These are phyloP conservation scores for Moringa oleifera DNA, from an alignment of 345 rosid genomes.

Conservation along the genomic window DNA sequence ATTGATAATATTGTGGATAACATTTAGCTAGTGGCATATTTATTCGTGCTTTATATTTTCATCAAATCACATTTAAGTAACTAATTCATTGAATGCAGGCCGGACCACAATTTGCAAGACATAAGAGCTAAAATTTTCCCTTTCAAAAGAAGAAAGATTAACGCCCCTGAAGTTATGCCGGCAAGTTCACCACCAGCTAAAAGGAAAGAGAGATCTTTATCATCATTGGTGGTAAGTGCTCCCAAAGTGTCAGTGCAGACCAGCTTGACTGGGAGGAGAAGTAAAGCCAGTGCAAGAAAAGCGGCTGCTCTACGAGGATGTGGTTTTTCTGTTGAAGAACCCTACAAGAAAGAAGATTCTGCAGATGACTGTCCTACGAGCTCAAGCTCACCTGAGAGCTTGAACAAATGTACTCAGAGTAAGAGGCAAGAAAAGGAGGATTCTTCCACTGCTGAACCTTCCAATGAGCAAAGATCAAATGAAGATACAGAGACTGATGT, in stretches of 20 bases:
- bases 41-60: background rate
- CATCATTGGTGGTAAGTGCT: conserved; percentile 56
- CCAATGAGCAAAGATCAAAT: conserved; percentile 18
- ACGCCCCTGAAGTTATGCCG: conserved; percentile 45
- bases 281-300: conserved; percentile 44
- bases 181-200: conserved; percentile 46
- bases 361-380: conserved; percentile 33
- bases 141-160: conserved; percentile 45
- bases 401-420: conserved; percentile 23
- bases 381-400: conserved; percentile 49
- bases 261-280: conserved; percentile 54
- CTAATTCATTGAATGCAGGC: conserved; percentile 34
- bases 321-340: conserved; percentile 33
- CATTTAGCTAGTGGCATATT: conserved; percentile 4
- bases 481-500: conserved; percentile 21
- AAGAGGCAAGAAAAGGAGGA: conserved; percentile 50
- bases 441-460: conserved; percentile 37
- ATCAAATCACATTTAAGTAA: background rate
- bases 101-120: conserved; percentile 76
- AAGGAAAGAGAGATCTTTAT: conserved; percentile 69
- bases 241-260: conserved; percentile 53
- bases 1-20: background rate
- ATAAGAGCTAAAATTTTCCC: conserved; percentile 69
- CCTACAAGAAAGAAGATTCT: conserved; percentile 41
- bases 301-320: conserved; percentile 36